Base-by-base conservation (phyloP, 768 basidiomycete species). In the Collybia mongolica region DNA sequence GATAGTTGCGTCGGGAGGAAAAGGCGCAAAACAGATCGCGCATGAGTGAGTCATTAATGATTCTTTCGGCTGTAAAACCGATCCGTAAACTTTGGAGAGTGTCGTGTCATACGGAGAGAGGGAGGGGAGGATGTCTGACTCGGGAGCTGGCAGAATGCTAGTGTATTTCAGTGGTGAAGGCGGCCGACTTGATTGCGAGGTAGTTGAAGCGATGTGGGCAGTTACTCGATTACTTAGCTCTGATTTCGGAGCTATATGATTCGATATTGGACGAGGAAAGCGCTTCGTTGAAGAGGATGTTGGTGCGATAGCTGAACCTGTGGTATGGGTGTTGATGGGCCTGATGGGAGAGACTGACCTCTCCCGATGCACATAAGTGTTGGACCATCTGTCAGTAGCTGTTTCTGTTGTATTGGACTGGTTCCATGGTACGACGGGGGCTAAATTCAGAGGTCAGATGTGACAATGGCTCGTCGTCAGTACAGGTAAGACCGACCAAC, bases 21-120 rank as follows among this genome's bases (percentile, higher is more conserved):
- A 93, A 8, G 75, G 70, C 0, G 74, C 65, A 14, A 72, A 69
- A 62, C 91, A 93, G 11, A 82, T 63, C 28, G 77, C 79, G 62
- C 91, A 93, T 2, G 81, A 79, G 59, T 86, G 84, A 22, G 83
- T 77, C 7, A 77, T 64, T n/a, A 92, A 74, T 5, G 85, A 78
- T 60, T 88, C 88, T 56, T 84, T 84, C 19, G 88, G 82, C 60
- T 92, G 90, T 15, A 93, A 71, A 19, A 93, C 79, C 0, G 91
- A 91, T 22, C 91, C 91, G 55, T 91, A 93, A 4, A 86, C 90
- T 66, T 90, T 93, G 38, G 90, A 82, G 17, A 88, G 80, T 1
- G 86, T 81, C 7, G 77, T 77, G 57, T 77, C 75, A 32, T 74
- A 64, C 5, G 73, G 67, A 51, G 73, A 60, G 39, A 81, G 72